Base-by-base conservation (phyloP, 352 stramenopile species). In the Pythium sukuiense region DNA sequence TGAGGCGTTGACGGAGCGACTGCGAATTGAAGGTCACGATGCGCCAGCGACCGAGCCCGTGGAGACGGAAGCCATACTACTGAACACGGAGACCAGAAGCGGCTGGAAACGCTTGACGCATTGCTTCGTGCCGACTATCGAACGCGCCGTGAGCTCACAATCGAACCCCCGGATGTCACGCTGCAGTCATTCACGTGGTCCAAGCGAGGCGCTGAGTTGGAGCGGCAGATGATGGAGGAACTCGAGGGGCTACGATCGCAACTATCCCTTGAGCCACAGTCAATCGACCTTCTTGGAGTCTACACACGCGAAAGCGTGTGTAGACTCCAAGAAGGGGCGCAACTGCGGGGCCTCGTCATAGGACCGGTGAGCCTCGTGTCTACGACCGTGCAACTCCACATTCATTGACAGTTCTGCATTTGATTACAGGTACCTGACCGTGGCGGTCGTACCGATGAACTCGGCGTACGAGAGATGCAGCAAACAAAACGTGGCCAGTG, bases 131-230 rank as follows among this genome's bases (percentile, higher is more conserved):
- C 5, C 8, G 43, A 50, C 20, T 50, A 50, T 12, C 43, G 6
- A 30, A 50, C 43, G 43, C 43, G 43, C 1, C 43, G 43, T 8
- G 43, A 50, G n/a, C 43, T 50, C 18, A 30, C 43, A 14, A 50
- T 50, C 43, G 43, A 50, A 14, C 43, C n/a, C 6, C 43, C 30
- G n/a, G 43, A 50, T 50, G 43, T 50, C 43, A 50, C 43, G n/a
- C 43, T 50, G 9, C 43, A 50, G n/a, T 50, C 43, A 1, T 50
- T 50, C 18, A 50, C 20, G 43, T 50, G 43, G 18, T 50, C 43
- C 6, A 50, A 50, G n/a, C 18, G 43, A 50, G 43, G 43, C 20
- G 9, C n/a, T 6, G 43, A 50, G 1, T 14, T 14, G 18, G 43
- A 29, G n/a, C 2, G 0, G 2, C 43, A 50, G 43, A 50, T 50